phyloP scores from a whole-genome alignment of 2,329 filamentous ascomycete genomes.

The Ambrosiella cleistominuta region DNA sequence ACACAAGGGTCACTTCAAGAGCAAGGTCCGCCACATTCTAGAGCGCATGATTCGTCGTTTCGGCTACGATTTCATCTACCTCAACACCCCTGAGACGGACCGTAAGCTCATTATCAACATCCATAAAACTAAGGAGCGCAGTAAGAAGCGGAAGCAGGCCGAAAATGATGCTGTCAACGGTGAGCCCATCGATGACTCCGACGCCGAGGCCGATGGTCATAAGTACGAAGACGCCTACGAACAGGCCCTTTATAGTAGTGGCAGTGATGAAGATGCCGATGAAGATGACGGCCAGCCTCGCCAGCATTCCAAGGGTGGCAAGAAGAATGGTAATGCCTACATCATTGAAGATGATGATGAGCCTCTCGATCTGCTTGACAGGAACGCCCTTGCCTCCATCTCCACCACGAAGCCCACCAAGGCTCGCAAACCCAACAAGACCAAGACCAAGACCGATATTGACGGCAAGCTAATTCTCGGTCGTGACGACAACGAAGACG shows the following conservation, averaged over 20 bases:
- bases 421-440: slow-evolving; percentile 35
- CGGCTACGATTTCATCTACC: slow-evolving; percentile 63
- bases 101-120: slow-evolving; percentile 86
- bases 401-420: slow-evolving; percentile 72
- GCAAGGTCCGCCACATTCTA: slow-evolving; percentile 95
- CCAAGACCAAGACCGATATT: slow-evolving; percentile 51
- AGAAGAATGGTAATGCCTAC: slow-evolving; percentile 54
- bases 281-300: slow-evolving; percentile 18
- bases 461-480: slow-evolving; percentile 71
- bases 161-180: slow-evolving; percentile 32
- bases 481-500: slow-evolving; percentile 35
- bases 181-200: slow-evolving; percentile 15
- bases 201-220: slow-evolving; percentile 25
- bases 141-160: slow-evolving; percentile 72
- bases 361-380: slow-evolving; percentile 82
- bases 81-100: slow-evolving; percentile 67
- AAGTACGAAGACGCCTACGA: slow-evolving; percentile 88
- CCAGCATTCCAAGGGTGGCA: slow-evolving; percentile 19
- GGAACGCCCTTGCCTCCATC: slow-evolving; percentile 77
- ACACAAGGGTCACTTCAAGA: slow-evolving; percentile 92
- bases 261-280: slow-evolving; percentile 39
- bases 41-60: slow-evolving; percentile 89
- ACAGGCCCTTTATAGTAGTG: slow-evolving; percentile 80
- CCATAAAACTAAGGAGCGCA: slow-evolving; percentile 80
- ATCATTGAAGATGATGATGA: slow-evolving; percentile 92